Evolutionary conservation across 139 green algal genomes (phyloP), one percentile per base, ranked within the genome.

Genomic region (Parachlorella kessleri): DNA sequence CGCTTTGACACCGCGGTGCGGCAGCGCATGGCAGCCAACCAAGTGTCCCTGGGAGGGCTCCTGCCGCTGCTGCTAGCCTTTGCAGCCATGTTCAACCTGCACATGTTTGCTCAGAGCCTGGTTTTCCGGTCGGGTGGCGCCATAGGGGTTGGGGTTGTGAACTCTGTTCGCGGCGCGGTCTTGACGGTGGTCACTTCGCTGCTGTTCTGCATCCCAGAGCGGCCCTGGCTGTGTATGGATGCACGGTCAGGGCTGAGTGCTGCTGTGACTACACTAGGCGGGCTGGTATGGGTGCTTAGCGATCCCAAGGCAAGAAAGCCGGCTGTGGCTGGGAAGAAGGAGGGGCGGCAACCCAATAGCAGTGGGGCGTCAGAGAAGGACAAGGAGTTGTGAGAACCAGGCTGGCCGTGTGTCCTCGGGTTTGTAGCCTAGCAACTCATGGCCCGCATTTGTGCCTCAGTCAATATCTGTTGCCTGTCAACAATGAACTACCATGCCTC

Each of bases 71-170:
- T 89, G 33, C 55, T 66, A 8, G 9, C 72, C 0, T 89, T 89
- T 81, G 83, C 74, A 1, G 54, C 33, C 55, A 28, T 81, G 26
- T 89, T 84, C 39, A 88, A 90, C 75, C 30, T 89, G 26, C 85
- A 90, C 70, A 88, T 83, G 73, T 80, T 83, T 18, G 79, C 37
- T 24, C 85, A 89, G 75, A 69, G 54, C 1, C 63, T 82, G 21
- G 85, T 90, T 26, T 87, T 85, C 70, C 70, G 71, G 42, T 79
- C 40, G 1, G 79, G 87, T 10, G 85, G 85, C 2, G 85, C 85
- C 33, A 35, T 90, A 26, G 85, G 84, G 3, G 85, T 90, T 55
- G 78, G 70, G n/a, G 53, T 90, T 40, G 79, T 87, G 1, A 90
- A 82, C 63, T 84, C 84, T 2, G 81, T 87, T 59, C 70, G 85